Conservation (phyloP, 2,329 filamentous ascomycete genomes). For the Albifimbria verrucaria region DNA sequence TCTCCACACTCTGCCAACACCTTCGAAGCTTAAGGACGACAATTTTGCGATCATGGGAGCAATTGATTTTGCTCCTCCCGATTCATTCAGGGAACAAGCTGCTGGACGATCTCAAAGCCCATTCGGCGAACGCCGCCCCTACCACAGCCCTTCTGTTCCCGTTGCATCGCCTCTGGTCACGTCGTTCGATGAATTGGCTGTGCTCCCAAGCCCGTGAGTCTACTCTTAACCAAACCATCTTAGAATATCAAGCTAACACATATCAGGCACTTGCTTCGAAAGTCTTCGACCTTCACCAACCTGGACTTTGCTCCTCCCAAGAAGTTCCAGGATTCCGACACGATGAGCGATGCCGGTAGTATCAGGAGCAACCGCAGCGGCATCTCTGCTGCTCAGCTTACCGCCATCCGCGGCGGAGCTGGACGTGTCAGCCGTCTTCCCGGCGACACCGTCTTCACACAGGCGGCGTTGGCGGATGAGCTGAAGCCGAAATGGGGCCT, state of each 20-base stretch:
- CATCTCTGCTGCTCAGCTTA: conserved; percentile 66
- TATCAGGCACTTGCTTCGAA: conserved; percentile 65
- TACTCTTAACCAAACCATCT: neutral
- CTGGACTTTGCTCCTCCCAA: conserved; percentile 80
- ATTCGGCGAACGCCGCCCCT: conserved; percentile 64
- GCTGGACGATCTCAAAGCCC: conserved; percentile 67
- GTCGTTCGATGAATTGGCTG: conserved; percentile 80
- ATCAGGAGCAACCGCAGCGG: conserved; percentile 66
- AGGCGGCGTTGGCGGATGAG: conserved; percentile 59
- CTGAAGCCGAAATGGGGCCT: conserved; percentile 60
- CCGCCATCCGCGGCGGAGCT: conserved; percentile 75
- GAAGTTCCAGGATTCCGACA: conserved; percentile 63
- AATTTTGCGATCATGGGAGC: conserved; percentile 65
- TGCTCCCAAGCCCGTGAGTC: conserved; percentile 88
- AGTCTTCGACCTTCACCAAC: conserved; percentile 73
- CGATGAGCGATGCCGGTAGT: conserved; percentile 63
- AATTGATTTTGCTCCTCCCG: conserved; percentile 83
- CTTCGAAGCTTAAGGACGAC: conserved; percentile 80
- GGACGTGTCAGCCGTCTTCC: conserved; percentile 85
- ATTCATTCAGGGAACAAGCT: conserved; percentile 61
- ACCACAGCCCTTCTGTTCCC: conserved; percentile 64
- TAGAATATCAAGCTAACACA: conserved; percentile 20
- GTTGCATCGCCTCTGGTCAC: conserved; percentile 76
- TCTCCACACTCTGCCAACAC: conserved; percentile 77
- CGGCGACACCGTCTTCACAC: conserved; percentile 75